These are phyloP conservation scores for Fomitopsis betulina DNA, from an alignment of 1,284 basidiomycete genomes.

Conservation along the genomic window DNA sequence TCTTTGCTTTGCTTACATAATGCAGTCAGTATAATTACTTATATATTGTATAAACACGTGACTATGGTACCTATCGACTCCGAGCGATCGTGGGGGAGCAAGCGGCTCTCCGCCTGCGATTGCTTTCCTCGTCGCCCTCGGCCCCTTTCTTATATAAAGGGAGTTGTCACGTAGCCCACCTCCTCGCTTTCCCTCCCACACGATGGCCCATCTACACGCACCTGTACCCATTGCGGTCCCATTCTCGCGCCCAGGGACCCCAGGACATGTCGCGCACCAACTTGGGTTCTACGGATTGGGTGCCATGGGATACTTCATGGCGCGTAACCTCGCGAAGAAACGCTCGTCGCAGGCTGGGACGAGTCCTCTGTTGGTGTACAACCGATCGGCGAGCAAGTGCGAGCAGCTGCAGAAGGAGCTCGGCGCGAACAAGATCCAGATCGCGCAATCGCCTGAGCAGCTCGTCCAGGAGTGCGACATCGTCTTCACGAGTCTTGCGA, in stretches of 20 bases:
- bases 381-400: slow-evolving; percentile 57
- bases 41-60: background rate
- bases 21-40: no score
- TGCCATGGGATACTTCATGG: slow-evolving; percentile 72
- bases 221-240: slow-evolving; percentile 29
- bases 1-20: background rate
- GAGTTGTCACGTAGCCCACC: background rate
- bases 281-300: slow-evolving; percentile 68
- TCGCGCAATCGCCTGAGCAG: slow-evolving; percentile 53
- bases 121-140: background rate
- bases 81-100: background rate
- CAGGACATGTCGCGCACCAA: slow-evolving; percentile 32
- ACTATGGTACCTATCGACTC: background rate
- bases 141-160: background rate
- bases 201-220: background rate
- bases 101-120: background rate
- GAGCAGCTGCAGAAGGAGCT: slow-evolving; percentile 53
- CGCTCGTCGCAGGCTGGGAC: slow-evolving; percentile 30
- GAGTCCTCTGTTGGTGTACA: slow-evolving; percentile 61
- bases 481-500: slow-evolving; percentile 73
- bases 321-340: slow-evolving; percentile 65
- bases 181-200: background rate
- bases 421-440: slow-evolving; percentile 43
- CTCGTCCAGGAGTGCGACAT: slow-evolving; percentile 71
- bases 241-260: slow-evolving; percentile 56